phyloP scores from a whole-genome alignment of 192 early-diverging fungal species.

The Coemansia sp. region DNA sequence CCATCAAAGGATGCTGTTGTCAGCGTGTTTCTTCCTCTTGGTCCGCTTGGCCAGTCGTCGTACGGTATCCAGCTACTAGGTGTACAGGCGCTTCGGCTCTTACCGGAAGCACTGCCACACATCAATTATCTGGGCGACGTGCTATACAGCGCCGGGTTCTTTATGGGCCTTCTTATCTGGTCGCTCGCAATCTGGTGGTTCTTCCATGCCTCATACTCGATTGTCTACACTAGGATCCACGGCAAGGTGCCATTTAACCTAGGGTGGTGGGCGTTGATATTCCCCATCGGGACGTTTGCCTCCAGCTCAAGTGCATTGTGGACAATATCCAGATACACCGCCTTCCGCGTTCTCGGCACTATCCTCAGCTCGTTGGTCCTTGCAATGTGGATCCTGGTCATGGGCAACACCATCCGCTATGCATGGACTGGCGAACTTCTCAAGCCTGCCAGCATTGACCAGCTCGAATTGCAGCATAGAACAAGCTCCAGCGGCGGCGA shows the following conservation, averaged over 20 bases:
- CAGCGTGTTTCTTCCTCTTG: constrained; percentile 56
- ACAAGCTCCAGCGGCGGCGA: not conserved
- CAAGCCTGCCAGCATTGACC: constrained; percentile 29
- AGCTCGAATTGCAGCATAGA: constrained; percentile 19
- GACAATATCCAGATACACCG: constrained; percentile 17
- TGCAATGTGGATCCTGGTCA: constrained; percentile 37
- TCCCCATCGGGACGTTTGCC: constrained; percentile 55
- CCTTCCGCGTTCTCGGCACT: constrained; percentile 47
- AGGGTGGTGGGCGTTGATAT: constrained; percentile 64
- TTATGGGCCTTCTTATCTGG: constrained; percentile 53
- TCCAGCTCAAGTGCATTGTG: constrained; percentile 30
- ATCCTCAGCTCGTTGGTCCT: constrained; percentile 37
- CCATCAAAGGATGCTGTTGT: no score
- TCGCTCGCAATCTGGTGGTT: constrained; percentile 56
- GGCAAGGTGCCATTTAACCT: constrained; percentile 55
- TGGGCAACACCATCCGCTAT: constrained; percentile 30
- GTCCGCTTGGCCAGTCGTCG: constrained; percentile 57
- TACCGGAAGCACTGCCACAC: constrained; percentile 32
- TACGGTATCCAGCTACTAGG: constrained; percentile 58
- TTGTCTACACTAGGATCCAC: constrained; percentile 28
- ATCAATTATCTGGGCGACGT: constrained; percentile 32
- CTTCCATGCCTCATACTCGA: constrained; percentile 42
- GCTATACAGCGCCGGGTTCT: constrained; percentile 33
- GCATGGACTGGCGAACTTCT: constrained; percentile 54
- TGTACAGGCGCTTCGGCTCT: constrained; percentile 26